phyloP scores from a whole-genome alignment of 2,329 filamentous ascomycete species.

The Colletotrichum eremochloae region DNA sequence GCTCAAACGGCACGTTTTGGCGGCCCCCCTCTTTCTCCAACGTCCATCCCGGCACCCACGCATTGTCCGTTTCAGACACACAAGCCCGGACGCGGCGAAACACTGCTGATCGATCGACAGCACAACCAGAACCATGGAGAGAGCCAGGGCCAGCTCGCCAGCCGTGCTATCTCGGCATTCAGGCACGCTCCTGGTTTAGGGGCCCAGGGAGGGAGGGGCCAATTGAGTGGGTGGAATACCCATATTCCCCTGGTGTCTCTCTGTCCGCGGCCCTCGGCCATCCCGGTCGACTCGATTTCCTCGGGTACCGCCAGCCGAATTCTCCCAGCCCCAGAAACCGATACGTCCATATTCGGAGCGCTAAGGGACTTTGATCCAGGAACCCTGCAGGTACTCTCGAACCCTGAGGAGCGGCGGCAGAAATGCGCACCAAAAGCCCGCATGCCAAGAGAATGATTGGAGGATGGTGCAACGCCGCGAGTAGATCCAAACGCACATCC shows the following conservation, averaged over 20 bases:
- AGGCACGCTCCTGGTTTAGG: conserved; percentile 8
- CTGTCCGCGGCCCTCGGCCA: neutral
- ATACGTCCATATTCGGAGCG: conserved; percentile 2
- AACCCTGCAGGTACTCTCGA: conserved; percentile 2
- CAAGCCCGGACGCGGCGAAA: conserved; percentile 41
- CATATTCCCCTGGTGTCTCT: neutral
- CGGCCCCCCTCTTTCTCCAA: conserved; percentile 20
- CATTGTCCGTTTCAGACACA: conserved; percentile 39
- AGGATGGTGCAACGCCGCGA: conserved; percentile 10
- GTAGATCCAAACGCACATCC: conserved; percentile 22
- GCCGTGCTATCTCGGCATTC: neutral
- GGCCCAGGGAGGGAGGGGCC: neutral
- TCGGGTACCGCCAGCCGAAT: neutral
- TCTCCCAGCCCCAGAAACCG: conserved; percentile 5
- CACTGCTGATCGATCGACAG: conserved; percentile 41
- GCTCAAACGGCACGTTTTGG: conserved; percentile 40
- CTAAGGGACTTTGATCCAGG: neutral
- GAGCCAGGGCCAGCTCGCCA: neutral
- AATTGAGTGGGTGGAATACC: neutral
- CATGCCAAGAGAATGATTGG: conserved; percentile 10
- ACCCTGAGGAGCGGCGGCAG: neutral
- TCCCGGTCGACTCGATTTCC: neutral
- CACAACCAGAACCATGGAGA: conserved; percentile 9
- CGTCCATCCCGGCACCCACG: conserved; percentile 38
- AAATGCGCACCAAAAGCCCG: neutral